Evolutionary conservation across 148 eudicot genomes (phyloP).

Genomic region (Salicornia ramosissima): DNA sequence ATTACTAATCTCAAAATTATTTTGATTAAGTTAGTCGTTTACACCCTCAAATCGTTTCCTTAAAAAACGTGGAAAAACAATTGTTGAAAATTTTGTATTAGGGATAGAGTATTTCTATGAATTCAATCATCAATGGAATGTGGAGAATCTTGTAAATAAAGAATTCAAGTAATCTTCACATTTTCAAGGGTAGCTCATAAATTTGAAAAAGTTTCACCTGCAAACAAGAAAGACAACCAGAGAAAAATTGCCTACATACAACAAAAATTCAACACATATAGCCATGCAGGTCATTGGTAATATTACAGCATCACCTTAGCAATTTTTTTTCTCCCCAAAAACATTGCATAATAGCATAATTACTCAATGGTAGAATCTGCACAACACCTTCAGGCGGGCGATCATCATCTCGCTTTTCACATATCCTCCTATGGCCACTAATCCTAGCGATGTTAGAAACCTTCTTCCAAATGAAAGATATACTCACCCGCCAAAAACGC

Average conservation of each 20-base stretch:
- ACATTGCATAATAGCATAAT: background rate
- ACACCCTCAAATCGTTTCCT: too few relatives aligned
- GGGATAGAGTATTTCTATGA: too few relatives aligned
- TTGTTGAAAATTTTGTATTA: too few relatives aligned
- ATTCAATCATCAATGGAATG: too few relatives aligned
- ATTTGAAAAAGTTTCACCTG: conserved; percentile 11
- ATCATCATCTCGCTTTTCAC: conserved; percentile 9
- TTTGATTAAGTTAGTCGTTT: too few relatives aligned
- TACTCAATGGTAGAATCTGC: background rate
- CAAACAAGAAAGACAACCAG: conserved; percentile 7
- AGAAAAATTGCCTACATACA: conserved; percentile 5
- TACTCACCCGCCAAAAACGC: background rate
- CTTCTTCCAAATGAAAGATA: conserved; percentile 7
- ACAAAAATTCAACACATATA: conserved; percentile 31
- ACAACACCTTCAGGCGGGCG: background rate
- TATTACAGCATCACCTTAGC: conserved; percentile 6
- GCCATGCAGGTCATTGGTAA: conserved; percentile 16
- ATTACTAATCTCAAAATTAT: too few relatives aligned
- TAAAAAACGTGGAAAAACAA: too few relatives aligned
- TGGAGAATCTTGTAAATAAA: conserved; percentile 6
- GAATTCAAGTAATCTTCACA: conserved; percentile 22
- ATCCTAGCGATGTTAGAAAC: conserved; percentile 6
- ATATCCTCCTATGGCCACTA: conserved; percentile 6
- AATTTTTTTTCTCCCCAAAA: background rate
- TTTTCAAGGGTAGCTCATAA: conserved; percentile 11